Percentiles rank a stretch among this genome's conserved stretches.
Evolutionary conservation across 208 protist species (phyloP).

Genomic region (Crithidia acanthocephali): DNA sequence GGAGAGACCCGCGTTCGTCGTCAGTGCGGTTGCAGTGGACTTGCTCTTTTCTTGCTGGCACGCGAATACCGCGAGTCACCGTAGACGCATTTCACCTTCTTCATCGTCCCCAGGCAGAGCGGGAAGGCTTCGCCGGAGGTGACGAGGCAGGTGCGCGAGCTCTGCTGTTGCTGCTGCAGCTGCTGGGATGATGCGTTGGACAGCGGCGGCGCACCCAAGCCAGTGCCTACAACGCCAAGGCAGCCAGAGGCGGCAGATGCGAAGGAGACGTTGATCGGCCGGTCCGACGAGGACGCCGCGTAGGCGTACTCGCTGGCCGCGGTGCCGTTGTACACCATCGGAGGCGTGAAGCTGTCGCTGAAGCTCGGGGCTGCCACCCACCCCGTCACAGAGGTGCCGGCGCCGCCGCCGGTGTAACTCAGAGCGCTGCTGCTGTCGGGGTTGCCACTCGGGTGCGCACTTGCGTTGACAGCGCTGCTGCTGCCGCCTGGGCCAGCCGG

Average conservation of each 20-base stretch:
- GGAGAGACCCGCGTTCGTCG: background rate
- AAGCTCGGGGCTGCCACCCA: constrained; percentile 3
- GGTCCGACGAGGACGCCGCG: background rate
- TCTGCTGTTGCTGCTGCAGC: background rate
- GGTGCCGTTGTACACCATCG: background rate
- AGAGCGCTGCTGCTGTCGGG: background rate
- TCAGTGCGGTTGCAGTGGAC: background rate
- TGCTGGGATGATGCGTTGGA: too few relatives aligned
- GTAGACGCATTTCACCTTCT: constrained; percentile 3
- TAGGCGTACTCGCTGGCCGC: background rate
- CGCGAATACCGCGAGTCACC: constrained; percentile 8
- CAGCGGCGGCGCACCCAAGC: background rate
- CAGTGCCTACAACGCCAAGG: background rate
- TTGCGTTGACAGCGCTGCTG: too few relatives aligned
- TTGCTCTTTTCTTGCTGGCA: too few relatives aligned
- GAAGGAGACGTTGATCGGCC: background rate
- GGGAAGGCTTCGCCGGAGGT: background rate
- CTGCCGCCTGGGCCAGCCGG: too few relatives aligned
- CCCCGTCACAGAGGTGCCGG: background rate
- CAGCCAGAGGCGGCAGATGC: background rate
- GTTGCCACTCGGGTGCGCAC: too few relatives aligned
- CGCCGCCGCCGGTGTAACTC: too few relatives aligned
- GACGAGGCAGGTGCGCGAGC: background rate
- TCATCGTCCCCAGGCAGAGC: background rate
- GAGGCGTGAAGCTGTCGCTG: constrained; percentile 11